Base-by-base conservation (phyloP, 2,329 filamentous ascomycete species). In the Nakataea oryzae region DNA sequence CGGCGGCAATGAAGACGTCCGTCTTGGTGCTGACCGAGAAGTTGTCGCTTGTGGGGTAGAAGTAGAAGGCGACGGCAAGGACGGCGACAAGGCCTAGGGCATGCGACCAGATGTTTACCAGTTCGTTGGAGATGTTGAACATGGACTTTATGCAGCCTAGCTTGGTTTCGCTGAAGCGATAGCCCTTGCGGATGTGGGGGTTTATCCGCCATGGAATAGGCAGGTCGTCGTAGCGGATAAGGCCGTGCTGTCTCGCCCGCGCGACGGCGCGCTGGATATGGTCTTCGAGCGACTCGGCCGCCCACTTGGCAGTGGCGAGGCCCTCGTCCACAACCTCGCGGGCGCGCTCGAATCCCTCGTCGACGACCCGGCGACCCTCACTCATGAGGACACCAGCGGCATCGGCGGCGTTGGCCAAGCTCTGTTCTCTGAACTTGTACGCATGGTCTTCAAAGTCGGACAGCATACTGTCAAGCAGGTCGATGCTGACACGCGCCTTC, bases 81-180 rank as follows among this genome's bases (percentile, higher is more conserved):
- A 99, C 90, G 65, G 97, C 80, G 34, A 97, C 71, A n/a, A 97
- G 82, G 24, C 95, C 95, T 32, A 99, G 82, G 14, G 89, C 85
- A 72, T 99, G 95, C 2, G 93, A 93, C 95, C 95, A 99, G 71
- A 99, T 99, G 76, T 99, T 99, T 78, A 97, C 88, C 54, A 89
- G 84, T 76, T 99, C 95, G 75, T 99, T 99, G 66, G 91, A 96
- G 63, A 95, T 78, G 65, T 85, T 83, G 70, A 96, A 93, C 65
- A 91, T 86, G 27, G 92, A 96, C 60, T 85, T 84, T 60, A 97
- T 79, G 72, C 93, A 97, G 68, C 93, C 93, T 62, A 93, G 79
- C 74, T 96, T 96, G 64, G 90, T 92, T 70, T 96, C 91, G 64
- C 86, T 89, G 78, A 99, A 99, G 60, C 95, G 93, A 73, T 99